Percentiles rank a stretch among this genome's conserved stretches.
These are phyloP conservation scores for Trametes cingulata DNA, from an alignment of 768 basidiomycete species.

Conservation along the genomic window DNA sequence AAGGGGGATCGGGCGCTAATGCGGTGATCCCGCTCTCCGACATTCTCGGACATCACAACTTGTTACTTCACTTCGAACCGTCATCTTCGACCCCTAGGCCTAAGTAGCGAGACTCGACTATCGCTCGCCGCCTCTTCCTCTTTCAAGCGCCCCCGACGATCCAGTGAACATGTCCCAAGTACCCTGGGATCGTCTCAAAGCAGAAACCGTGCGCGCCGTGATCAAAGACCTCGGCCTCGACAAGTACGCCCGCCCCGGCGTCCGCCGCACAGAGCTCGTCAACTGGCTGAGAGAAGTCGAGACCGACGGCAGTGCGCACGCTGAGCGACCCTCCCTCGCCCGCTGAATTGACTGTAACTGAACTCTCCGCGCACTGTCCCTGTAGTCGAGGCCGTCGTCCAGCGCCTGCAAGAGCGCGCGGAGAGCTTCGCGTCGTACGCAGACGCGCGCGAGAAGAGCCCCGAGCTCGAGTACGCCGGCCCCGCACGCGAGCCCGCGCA, in stretches of 20 bases:
- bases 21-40: too few species aligned
- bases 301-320: slow-evolving; percentile 25
- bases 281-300: slow-evolving; percentile 26
- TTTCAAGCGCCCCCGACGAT: too few species aligned
- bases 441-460: not conserved
- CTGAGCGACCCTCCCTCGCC: not conserved
- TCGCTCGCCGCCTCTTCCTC: not conserved
- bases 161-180: slow-evolving; percentile 15
- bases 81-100: too few species aligned
- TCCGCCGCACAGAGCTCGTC: slow-evolving; percentile 25
- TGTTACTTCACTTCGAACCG: too few species aligned
- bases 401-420: slow-evolving; percentile 7
- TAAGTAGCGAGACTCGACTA: not conserved
- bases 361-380: not conserved
- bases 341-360: not conserved
- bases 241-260: slow-evolving; percentile 12
- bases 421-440: not conserved
- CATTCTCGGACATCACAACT: too few species aligned
- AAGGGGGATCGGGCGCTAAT: too few species aligned
- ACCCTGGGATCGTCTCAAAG: slow-evolving; percentile 29
- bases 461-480: slow-evolving; percentile 7
- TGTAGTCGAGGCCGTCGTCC: slow-evolving; percentile 1
- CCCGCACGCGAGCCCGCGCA: not conserved
- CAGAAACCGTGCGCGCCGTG: slow-evolving; percentile 28
- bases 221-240: slow-evolving; percentile 28